Base-by-base conservation (phyloP, 495 filamentous ascomycete genomes). In the Aspergillus conjunctus region DNA sequence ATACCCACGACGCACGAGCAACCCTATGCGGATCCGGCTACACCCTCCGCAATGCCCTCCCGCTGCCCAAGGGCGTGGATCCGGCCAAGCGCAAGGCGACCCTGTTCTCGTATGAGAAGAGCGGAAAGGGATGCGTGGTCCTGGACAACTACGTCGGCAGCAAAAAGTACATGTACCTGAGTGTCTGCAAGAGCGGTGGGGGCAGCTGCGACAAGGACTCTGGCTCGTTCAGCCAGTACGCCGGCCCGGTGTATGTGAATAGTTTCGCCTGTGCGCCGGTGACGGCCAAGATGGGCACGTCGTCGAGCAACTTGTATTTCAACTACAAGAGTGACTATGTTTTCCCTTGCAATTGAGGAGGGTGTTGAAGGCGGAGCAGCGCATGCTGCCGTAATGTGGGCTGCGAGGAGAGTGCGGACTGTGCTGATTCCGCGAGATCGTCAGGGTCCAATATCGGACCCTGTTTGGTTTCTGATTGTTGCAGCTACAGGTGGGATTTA, bases 141-240 rank as follows among this genome's bases (percentile, higher is more conserved):
- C 41, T 57, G 8, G 54, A 57, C 39, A 57, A 57, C 22, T 48
- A 57, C 26, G 41, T 32, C 21, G 54, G 54, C 9, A 48, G n/a
- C 20, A 20, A 26, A 7, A 41, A 48, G 54, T 57, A 57, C 15
- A 57, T 57, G 54, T 57, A 26, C 20, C 8, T 57, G 21, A 31
- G 32, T 10, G 39, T 57, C 10, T 57, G 54, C 22, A 46, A 48
- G 39, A 0, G 2, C 6, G 18, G 31, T 8, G 39, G 43, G 14
- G 32, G 0, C 14, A 31, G 30, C 21, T 46, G 54, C 31, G 41
- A 14, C 39, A 46, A 17, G 11, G 54, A 57, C 14, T 8, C 39
- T 15, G 54, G 54, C 11, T 11, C 3, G 4, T 57, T 57, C 33
- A 20, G 54, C 8, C 54, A 57, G 30, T 57, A 57, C 8, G 54